Conservation (phyloP, 495 filamentous ascomycete genomes). For the Cenococcum geophilum region DNA sequence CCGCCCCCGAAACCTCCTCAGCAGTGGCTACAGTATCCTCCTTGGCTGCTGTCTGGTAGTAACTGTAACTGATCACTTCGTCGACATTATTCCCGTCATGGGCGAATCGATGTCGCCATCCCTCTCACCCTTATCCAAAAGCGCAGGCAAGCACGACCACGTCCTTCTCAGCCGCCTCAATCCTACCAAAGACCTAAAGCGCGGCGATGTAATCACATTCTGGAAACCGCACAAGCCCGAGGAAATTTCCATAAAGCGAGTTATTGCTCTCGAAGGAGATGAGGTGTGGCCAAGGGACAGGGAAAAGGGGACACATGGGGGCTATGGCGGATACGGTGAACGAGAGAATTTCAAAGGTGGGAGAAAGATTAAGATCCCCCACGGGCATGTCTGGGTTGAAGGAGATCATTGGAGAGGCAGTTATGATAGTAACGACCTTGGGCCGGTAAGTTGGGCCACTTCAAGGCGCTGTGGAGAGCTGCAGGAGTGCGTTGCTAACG, state of each 20-base stretch:
- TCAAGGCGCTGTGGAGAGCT: no score
- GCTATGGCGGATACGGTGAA: slow-evolving; percentile 11
- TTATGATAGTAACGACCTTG: slow-evolving; percentile 37
- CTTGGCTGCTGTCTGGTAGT: not conserved
- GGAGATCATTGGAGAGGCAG: slow-evolving; percentile 38
- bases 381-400: slow-evolving; percentile 41
- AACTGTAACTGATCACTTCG: slow-evolving; percentile 18
- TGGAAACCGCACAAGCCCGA: slow-evolving; percentile 33
- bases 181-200: slow-evolving; percentile 1
- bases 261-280: slow-evolving; percentile 37
- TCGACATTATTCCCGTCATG: slow-evolving; percentile 16
- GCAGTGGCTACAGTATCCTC: not conserved
- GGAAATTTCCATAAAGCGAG: slow-evolving; percentile 33
- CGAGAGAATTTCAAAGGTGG: slow-evolving; percentile 13
- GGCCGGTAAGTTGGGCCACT: slow-evolving; percentile 27
- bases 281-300: slow-evolving; percentile 20
- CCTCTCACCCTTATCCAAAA: slow-evolving; percentile 31
- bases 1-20: not conserved
- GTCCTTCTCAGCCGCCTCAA: slow-evolving; percentile 19
- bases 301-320: slow-evolving; percentile 15
- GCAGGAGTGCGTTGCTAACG: no score
- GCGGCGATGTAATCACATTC: slow-evolving; percentile 37
- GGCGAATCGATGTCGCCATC: slow-evolving; percentile 38
- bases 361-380: slow-evolving; percentile 29
- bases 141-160: slow-evolving; percentile 23